Percentiles rank a stretch among this genome's conserved stretches.
These are phyloP conservation scores for Huntiella omanensis DNA, from an alignment of 2,329 filamentous ascomycete species.

Conservation along the genomic window DNA sequence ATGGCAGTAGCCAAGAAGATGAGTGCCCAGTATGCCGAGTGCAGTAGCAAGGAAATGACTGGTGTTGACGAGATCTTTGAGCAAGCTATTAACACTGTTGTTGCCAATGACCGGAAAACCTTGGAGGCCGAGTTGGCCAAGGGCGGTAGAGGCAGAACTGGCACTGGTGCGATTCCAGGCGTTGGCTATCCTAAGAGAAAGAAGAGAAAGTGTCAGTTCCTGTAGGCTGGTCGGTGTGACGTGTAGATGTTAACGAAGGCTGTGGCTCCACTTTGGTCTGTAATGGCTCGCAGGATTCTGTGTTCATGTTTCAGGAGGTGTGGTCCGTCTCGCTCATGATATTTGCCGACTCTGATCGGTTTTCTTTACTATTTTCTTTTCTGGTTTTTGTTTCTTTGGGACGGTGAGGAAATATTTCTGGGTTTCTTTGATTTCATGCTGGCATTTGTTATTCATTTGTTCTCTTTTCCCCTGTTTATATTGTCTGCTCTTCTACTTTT, in stretches of 20 bases:
- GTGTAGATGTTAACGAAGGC: not conserved
- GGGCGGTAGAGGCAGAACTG: slow-evolving; percentile 17
- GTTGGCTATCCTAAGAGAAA: slow-evolving; percentile 44
- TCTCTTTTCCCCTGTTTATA: slow-evolving; percentile 5
- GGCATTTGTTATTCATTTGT: slow-evolving; percentile 14
- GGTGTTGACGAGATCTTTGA: slow-evolving; percentile 96
- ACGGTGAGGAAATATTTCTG: slow-evolving; percentile 3
- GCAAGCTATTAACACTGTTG: slow-evolving; percentile 72
- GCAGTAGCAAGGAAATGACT: slow-evolving; percentile 91
- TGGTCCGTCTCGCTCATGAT: slow-evolving; percentile 3
- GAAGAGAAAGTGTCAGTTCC: slow-evolving; percentile 66
- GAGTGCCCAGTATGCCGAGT: slow-evolving; percentile 92
- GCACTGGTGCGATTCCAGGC: slow-evolving; percentile 22
- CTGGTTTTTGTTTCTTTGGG: slow-evolving; percentile 3
- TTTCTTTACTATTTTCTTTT: slow-evolving; percentile 14
- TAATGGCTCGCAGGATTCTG: not conserved
- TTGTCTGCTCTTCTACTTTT: slow-evolving; percentile 9
- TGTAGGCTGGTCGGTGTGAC: slow-evolving; percentile 30
- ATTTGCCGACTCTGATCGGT: slow-evolving; percentile 12
- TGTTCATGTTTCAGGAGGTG: not conserved
- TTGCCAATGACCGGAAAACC: slow-evolving; percentile 58
- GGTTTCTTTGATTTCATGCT: slow-evolving; percentile 15
- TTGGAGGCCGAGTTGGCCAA: slow-evolving; percentile 29
- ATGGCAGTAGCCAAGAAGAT: slow-evolving; percentile 78
- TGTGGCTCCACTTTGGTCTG: too few species aligned